Conservation (phyloP, 2,329 filamentous ascomycete species). For the Pseudogymnoascus pannorum region DNA sequence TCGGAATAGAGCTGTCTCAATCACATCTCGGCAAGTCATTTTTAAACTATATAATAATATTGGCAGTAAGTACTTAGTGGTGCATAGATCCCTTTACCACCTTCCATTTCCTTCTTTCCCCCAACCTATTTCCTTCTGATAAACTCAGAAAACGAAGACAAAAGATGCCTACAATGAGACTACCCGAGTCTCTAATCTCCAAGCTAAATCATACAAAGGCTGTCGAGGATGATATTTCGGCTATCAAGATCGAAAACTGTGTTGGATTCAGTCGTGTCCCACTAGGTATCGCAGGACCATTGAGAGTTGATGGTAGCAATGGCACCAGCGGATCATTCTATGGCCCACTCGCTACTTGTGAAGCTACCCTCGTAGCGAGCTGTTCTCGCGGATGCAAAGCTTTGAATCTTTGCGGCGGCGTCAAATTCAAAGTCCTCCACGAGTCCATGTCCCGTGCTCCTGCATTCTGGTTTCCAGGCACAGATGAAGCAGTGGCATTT, state of each 20-base stretch:
- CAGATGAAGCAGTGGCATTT: conserved; percentile 20
- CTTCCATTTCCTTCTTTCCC: no score
- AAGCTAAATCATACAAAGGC: no score
- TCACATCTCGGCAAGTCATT: no score
- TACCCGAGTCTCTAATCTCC: no score
- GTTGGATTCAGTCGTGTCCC: conserved; percentile 20
- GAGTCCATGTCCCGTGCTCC: conserved; percentile 23
- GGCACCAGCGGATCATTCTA: conserved; percentile 13
- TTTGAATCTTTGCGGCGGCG: conserved; percentile 19
- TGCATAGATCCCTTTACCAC: no score
- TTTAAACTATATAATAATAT: no score
- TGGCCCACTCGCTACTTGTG: conserved; percentile 27
- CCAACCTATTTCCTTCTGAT: no score
- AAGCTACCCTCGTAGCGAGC: conserved; percentile 25
- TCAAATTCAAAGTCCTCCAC: conserved; percentile 19
- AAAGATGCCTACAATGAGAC: no score
- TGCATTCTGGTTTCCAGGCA: conserved; percentile 21
- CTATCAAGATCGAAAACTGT: conserved; percentile 20
- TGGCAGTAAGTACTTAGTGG: no score
- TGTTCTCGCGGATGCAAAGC: conserved; percentile 28
- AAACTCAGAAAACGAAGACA: no score
- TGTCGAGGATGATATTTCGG: not conserved
- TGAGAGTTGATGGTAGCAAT: conserved; percentile 16
- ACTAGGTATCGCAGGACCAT: conserved; percentile 21
- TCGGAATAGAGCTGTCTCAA: no score